Evolutionary conservation across 805 yeast genomes (phyloP).

Genomic region (Sugiyamaella floridensis): DNA sequence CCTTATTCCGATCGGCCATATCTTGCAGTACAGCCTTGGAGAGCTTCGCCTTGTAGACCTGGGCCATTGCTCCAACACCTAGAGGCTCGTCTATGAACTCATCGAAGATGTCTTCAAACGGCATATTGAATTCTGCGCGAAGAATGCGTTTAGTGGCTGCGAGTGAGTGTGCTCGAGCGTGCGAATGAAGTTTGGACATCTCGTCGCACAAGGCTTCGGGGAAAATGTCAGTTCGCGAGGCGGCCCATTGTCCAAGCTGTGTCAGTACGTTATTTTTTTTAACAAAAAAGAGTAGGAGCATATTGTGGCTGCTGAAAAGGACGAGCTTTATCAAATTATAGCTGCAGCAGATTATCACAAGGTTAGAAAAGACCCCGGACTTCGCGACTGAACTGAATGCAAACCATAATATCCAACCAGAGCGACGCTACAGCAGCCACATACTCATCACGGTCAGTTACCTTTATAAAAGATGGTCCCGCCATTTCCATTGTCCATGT

Average conservation of each 20-base stretch:
- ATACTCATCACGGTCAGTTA: conserved; percentile 14
- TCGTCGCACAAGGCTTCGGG: conserved; percentile 72
- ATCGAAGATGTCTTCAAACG: conserved; percentile 71
- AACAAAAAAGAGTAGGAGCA: conserved; percentile 35
- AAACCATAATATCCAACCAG: not conserved
- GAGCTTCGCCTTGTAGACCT: conserved; percentile 74
- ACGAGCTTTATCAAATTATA: not conserved
- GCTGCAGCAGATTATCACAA: not conserved
- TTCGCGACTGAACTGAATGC: not conserved
- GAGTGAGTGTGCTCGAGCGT: conserved; percentile 69
- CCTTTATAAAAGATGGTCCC: conserved; percentile 71
- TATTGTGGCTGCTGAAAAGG: not conserved
- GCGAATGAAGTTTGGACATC: conserved; percentile 70
- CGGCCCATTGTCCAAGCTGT: conserved; percentile 95
- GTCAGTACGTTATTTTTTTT: no score
- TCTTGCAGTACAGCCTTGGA: conserved; percentile 7
- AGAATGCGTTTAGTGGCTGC: conserved; percentile 52
- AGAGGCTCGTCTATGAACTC: conserved; percentile 69
- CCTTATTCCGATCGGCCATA: conserved; percentile 21
- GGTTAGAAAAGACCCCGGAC: not conserved
- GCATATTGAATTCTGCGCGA: conserved; percentile 48
- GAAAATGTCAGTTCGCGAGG: conserved; percentile 90
- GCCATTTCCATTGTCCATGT: conserved; percentile 69
- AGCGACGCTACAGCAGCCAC: conserved; percentile 6
- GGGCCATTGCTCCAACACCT: conserved; percentile 99